These are phyloP conservation scores for Nelumbo lutea DNA, from an alignment of 164 flowering plant genomes.

Conservation along the genomic window DNA sequence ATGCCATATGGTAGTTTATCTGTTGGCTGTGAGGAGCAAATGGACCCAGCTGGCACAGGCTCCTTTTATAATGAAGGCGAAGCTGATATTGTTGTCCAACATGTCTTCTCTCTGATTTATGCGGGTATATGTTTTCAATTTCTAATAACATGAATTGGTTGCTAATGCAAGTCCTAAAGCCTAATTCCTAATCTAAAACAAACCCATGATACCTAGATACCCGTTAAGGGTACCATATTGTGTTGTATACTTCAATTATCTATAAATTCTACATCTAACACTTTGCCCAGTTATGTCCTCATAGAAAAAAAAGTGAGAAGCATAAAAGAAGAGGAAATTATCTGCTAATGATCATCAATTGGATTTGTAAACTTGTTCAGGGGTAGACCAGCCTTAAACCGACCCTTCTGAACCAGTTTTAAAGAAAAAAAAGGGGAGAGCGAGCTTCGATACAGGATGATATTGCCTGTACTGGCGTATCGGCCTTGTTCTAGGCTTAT, in stretches of 20 bases:
- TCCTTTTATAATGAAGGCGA: conserved; percentile 96
- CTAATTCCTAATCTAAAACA: neutral
- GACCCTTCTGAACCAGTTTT: too few relatives aligned
- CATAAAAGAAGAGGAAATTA: too few relatives aligned
- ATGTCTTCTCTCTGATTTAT: conserved; percentile 68
- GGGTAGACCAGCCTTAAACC: too few relatives aligned
- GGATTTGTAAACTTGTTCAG: too few relatives aligned
- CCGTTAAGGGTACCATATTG: neutral
- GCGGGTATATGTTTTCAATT: conserved; percentile 41
- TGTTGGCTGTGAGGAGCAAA: conserved; percentile 80
- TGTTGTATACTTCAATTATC: neutral
- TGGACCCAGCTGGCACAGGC: conserved; percentile 94
- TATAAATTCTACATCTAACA: too few relatives aligned
- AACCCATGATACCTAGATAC: neutral
- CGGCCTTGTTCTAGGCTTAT: too few relatives aligned
- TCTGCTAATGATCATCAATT: too few relatives aligned
- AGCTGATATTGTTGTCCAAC: conserved; percentile 82
- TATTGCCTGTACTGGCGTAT: too few relatives aligned
- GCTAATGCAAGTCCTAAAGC: neutral
- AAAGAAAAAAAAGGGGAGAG: too few relatives aligned
- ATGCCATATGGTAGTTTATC: conserved; percentile 89
- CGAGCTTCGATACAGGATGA: too few relatives aligned
- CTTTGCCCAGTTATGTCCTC: too few relatives aligned
- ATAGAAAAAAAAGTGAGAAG: too few relatives aligned
- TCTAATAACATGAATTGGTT: neutral